These are phyloP conservation scores for Tolypocladium pustulatum DNA, from an alignment of 2,329 filamentous ascomycete genomes.

Conservation along the genomic window DNA sequence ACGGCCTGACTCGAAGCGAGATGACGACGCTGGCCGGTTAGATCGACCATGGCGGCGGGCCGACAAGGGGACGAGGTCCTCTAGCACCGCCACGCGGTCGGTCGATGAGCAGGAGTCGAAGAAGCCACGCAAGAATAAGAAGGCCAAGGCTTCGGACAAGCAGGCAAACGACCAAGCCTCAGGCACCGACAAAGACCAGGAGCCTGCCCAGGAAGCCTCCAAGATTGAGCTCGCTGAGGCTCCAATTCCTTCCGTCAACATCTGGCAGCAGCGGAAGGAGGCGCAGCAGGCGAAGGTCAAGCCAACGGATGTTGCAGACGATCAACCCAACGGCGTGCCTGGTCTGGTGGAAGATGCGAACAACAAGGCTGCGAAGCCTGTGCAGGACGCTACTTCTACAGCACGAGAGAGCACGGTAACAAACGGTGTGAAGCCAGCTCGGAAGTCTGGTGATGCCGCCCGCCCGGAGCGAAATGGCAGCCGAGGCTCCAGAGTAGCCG, in stretches of 20 bases:
- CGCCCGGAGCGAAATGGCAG: conserved; percentile 32
- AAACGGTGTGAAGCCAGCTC: conserved; percentile 30
- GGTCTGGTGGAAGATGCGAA: conserved; percentile 28
- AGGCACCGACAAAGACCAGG: conserved; percentile 46
- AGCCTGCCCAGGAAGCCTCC: conserved; percentile 30
- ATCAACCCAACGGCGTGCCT: conserved; percentile 16
- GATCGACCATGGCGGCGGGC: conserved; percentile 29
- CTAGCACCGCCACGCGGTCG: conserved; percentile 54
- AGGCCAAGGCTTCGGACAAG: conserved; percentile 35
- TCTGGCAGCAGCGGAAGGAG: conserved; percentile 75
- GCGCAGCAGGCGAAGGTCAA: conserved; percentile 46
- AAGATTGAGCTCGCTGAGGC: conserved; percentile 67
- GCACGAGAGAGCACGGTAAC: conserved; percentile 15
- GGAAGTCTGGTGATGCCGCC: conserved; percentile 29
- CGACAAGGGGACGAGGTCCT: conserved; percentile 43
- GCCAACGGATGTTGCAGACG: conserved; percentile 25
- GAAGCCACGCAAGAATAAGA: conserved; percentile 50
- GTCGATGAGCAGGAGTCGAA: conserved; percentile 47
- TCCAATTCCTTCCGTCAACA: conserved; percentile 71
- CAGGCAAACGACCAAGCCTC: conserved; percentile 38
- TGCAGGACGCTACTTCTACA: conserved; percentile 10
- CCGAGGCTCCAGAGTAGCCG: conserved; percentile 33
- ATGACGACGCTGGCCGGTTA: conserved; percentile 26
- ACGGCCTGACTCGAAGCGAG: conserved; percentile 21
- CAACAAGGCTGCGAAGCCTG: conserved; percentile 24